Conservation (phyloP, 805 yeast genomes). For the Saccharomycopsis sp. region DNA sequence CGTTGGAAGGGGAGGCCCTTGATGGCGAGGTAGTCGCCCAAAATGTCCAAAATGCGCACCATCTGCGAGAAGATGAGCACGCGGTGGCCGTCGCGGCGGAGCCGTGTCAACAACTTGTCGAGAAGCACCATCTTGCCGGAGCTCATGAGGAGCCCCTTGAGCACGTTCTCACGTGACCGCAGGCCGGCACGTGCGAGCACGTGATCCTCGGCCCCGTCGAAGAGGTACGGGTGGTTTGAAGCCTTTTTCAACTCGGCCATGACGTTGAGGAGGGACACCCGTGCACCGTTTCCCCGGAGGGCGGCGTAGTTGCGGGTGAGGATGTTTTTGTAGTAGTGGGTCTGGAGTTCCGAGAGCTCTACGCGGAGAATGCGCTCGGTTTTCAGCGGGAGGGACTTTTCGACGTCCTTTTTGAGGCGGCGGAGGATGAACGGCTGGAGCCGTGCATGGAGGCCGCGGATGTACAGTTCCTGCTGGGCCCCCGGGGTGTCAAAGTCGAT, state of each 20-base stretch:
- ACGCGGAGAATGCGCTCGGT: conserved; percentile 93
- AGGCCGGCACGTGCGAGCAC: conserved; percentile 63
- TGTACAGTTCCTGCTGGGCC: conserved; percentile 80
- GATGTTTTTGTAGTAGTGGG: conserved; percentile 90
- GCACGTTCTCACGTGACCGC: conserved; percentile 66
- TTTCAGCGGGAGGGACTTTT: conserved; percentile 91
- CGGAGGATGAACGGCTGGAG: conserved; percentile 90
- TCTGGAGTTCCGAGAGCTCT: conserved; percentile 90
- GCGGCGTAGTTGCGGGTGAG: conserved; percentile 90
- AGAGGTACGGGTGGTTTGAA: conserved; percentile 92
- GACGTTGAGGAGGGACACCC: conserved; percentile 77
- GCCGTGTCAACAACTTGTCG: conserved; percentile 78
- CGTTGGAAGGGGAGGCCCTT: conserved; percentile 88
- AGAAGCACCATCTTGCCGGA: conserved; percentile 97
- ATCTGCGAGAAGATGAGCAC: conserved; percentile 93
- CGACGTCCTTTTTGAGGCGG: conserved; percentile 94
- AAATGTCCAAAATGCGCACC: conserved; percentile 93
- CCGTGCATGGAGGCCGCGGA: conserved; percentile 74
- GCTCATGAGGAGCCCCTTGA: conserved; percentile 92
- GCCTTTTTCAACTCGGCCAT: conserved; percentile 97
- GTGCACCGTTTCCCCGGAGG: conserved; percentile 70
- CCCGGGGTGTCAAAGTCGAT: conserved; percentile 90
- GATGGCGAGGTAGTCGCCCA: conserved; percentile 86
- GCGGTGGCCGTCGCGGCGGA: conserved; percentile 91
- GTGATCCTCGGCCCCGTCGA: conserved; percentile 85